phyloP scores from a whole-genome alignment of 2,329 filamentous ascomycete species.

The Dothidotthia symphoricarpi region DNA sequence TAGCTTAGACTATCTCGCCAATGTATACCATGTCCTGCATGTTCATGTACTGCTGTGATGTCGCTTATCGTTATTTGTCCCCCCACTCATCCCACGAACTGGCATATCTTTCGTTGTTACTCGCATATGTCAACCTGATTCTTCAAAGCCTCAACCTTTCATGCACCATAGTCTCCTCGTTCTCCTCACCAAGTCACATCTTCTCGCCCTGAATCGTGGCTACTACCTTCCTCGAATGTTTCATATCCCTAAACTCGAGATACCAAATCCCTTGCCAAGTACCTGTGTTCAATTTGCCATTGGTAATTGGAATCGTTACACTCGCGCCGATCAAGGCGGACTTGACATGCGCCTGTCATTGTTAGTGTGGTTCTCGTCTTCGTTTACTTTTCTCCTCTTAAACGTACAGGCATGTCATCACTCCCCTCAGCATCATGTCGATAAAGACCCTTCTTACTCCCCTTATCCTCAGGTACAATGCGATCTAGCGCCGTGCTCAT shows the following conservation, averaged over 20 bases:
- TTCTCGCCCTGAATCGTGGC: conserved; percentile 93
- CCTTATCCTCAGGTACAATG: conserved; percentile 76
- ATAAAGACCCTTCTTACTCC: conserved; percentile 59
- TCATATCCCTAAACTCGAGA: conserved; percentile 77
- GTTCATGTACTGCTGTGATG: not conserved
- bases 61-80: too few relatives aligned
- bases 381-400: not conserved
- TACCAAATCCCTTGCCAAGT: conserved; percentile 95
- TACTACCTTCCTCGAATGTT: conserved; percentile 77
- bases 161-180: too few relatives aligned
- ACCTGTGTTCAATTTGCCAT: conserved; percentile 71
- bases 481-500: conserved; percentile 93
- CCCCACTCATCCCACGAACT: too few relatives aligned
- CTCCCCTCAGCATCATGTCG: conserved; percentile 79
- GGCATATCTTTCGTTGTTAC: too few relatives aligned
- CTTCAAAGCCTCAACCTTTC: too few relatives aligned
- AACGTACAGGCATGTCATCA: conserved; percentile 87
- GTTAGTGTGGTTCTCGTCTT: conserved; percentile 2
- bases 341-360: conserved; percentile 79
- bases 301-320: conserved; percentile 84
- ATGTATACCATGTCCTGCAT: too few relatives aligned
- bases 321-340: conserved; percentile 84
- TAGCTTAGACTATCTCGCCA: not conserved
- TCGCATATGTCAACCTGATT: too few relatives aligned
- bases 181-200: conserved; percentile 32